A percentile compares a stretch with the other conserved stretches of the same genome.
Evolutionary conservation across 2,329 filamentous ascomycete species (phyloP).

Genomic region (Botrytis fragariae): DNA sequence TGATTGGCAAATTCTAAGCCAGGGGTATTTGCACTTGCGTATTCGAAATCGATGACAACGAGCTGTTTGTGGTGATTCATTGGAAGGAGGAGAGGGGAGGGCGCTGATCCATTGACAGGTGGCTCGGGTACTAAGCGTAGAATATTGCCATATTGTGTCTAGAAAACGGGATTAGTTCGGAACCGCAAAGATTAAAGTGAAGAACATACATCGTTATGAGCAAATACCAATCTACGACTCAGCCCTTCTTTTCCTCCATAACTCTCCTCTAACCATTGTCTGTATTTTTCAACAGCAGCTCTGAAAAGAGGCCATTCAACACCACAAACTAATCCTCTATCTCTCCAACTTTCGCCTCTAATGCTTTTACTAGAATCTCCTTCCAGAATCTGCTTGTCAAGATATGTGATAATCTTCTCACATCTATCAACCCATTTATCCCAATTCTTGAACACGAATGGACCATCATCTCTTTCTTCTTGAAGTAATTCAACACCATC

Average conservation of each 20-base stretch:
- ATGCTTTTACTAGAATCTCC: conserved; percentile 36
- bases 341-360: conserved; percentile 57
- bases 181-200: conserved; percentile 11
- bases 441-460: conserved; percentile 90
- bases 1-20: conserved; percentile 96
- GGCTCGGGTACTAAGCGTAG: conserved; percentile 69
- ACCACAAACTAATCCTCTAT: conserved; percentile 75
- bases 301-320: conserved; percentile 79
- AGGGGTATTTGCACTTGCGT: conserved; percentile 82
- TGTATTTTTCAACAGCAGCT: conserved; percentile 71
- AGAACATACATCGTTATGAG: conserved; percentile 86
- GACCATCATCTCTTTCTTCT: conserved; percentile 73
- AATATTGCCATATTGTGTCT: conserved; percentile 99
- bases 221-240: conserved; percentile 78
- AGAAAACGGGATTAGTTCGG: conserved; percentile 17
- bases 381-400: conserved; percentile 54
- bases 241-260: conserved; percentile 68
- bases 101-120: conserved; percentile 28
- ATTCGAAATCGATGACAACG: conserved; percentile 97
- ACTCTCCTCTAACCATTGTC: conserved; percentile 66
- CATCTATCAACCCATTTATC: conserved; percentile 63
- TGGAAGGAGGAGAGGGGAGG: conserved; percentile 79
- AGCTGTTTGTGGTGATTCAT: conserved; percentile 95
- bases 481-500: conserved; percentile 85
- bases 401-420: conserved; percentile 50